Base-by-base conservation (phyloP, 2,329 filamentous ascomycete species). In the Nemania sp. region DNA sequence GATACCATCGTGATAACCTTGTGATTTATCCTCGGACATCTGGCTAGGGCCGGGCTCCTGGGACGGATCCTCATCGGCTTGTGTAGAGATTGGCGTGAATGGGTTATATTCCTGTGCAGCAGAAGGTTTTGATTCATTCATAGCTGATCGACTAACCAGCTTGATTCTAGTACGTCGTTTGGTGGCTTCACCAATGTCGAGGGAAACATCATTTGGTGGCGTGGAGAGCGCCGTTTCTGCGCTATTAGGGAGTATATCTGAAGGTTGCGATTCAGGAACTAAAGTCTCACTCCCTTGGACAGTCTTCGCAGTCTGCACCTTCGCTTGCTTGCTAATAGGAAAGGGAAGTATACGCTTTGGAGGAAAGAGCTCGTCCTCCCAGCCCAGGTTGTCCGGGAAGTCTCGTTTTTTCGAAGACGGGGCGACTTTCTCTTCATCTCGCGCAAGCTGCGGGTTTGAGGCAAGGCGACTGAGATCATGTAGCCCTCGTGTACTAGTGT, bases 341-440 rank as follows among this genome's bases (percentile, higher is more conserved):
- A 60, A 60, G n/a, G 61, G 57, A 15, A 60, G 57, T 47, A 7
- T 42, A 39, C 57, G 53, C n/a, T 45, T 60, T 2, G 61, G 57
- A 40, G 61, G 50, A 21, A 55, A 49, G 43, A n/a, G 13, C 6
- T 54, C 43, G 40, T 40, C 25, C 10, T 48, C 15, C 32, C 20
- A 13, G n/a, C n/a, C 48, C n/a, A 39, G 21, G 32, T 51, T 15
- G 15, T 40, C 46, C n/a, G 17, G 18, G 34, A 11, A n/a, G 7
- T 18, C 29, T 40, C 9, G n/a, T 21, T 20, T 40, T 7, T 5
- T 15, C 37, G 20, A 13, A 6, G 35, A 49, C 12, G 17, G 6
- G 17, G 6, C 12, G 5, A 13, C n/a, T 35, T 12, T 25, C 25
- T 20, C 37, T 2, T 13, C 39, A 42, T 29, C 12, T 11, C 13